Conservation (phyloP, 73 alveolate genomes). For the Stentor coeruleus region DNA sequence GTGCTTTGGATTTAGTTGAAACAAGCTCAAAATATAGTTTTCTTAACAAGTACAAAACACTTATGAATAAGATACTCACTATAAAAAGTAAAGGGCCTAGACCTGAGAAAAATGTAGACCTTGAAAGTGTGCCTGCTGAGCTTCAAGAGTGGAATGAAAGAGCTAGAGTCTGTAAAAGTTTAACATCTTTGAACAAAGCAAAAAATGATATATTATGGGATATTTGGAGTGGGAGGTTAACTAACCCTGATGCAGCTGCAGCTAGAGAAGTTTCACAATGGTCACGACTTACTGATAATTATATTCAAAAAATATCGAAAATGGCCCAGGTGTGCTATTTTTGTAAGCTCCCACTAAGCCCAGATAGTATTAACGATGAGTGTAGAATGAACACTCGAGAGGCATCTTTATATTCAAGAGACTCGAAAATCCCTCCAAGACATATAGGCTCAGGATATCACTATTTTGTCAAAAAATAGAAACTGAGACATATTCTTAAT, state of each 20-base stretch:
- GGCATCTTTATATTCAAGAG: not conserved
- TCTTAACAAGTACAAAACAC: slow-evolving; percentile 1
- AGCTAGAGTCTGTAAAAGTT: not conserved
- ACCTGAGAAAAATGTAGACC: not conserved
- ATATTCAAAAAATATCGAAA: not conserved
- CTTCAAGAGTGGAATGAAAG: not conserved
- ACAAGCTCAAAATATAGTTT: not conserved
- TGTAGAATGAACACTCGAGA: slow-evolving; percentile 24
- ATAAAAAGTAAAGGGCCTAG: not conserved
- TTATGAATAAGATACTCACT: not conserved
- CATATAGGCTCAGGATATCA: slow-evolving; percentile 22
- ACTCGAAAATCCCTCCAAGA: not conserved
- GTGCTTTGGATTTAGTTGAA: not conserved
- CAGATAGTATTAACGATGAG: not conserved
- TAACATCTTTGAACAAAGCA: not conserved
- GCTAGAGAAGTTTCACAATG: slow-evolving; percentile 3
- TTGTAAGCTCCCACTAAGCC: slow-evolving; percentile 6
- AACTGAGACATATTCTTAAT: not conserved
- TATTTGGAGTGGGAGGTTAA: not conserved
- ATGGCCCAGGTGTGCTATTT: slow-evolving; percentile 15
- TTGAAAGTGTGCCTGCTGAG: not conserved
- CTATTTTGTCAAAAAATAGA: not conserved
- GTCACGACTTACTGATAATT: slow-evolving; percentile 12
- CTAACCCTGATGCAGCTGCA: not conserved
- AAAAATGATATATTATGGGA: slow-evolving; percentile 18